phyloP scores from a whole-genome alignment of 495 filamentous ascomycete genomes.

The Bacidia rubella region DNA sequence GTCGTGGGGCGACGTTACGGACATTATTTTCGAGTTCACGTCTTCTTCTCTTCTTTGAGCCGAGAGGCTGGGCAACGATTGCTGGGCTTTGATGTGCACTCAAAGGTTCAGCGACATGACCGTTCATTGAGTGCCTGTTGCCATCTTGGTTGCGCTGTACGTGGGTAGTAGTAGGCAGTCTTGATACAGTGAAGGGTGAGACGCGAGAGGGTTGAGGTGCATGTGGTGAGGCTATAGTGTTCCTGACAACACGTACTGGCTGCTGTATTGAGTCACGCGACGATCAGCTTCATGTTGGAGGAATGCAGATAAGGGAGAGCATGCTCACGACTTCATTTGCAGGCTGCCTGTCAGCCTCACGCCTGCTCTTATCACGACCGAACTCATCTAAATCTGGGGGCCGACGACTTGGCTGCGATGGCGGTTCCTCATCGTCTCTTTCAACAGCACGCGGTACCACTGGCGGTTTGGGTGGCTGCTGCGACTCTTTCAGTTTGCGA shows the following conservation, averaged over 20 bases:
- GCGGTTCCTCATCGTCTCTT: slow-evolving; percentile 7
- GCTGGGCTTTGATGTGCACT: slow-evolving; percentile 26
- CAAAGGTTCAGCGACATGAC: slow-evolving; percentile 1
- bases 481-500: slow-evolving; percentile 24
- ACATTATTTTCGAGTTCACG: slow-evolving; percentile 24
- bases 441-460: slow-evolving; percentile 5
- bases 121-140: no score
- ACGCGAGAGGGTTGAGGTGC: slow-evolving; percentile 75
- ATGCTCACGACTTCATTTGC: not conserved
- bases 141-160: slow-evolving; percentile 6
- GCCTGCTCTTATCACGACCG: slow-evolving; percentile 9
- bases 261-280: slow-evolving; percentile 12
- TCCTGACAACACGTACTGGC: slow-evolving; percentile 39
- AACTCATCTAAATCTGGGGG: slow-evolving; percentile 27
- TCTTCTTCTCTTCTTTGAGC: slow-evolving; percentile 35
- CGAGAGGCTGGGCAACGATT: slow-evolving; percentile 21
- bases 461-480: not conserved
- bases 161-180: no score
- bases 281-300: not conserved
- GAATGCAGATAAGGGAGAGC: not conserved
- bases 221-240: slow-evolving; percentile 55
- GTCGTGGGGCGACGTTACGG: slow-evolving; percentile 23
- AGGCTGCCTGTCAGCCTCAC: slow-evolving; percentile 6
- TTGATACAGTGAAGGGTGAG: slow-evolving; percentile 56
- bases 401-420: slow-evolving; percentile 28